Percentiles rank a stretch among this genome's conserved stretches.
Evolutionary conservation across 2,329 filamentous ascomycete genomes (phyloP).

Genomic region (Pseudogymnoascus sp.): DNA sequence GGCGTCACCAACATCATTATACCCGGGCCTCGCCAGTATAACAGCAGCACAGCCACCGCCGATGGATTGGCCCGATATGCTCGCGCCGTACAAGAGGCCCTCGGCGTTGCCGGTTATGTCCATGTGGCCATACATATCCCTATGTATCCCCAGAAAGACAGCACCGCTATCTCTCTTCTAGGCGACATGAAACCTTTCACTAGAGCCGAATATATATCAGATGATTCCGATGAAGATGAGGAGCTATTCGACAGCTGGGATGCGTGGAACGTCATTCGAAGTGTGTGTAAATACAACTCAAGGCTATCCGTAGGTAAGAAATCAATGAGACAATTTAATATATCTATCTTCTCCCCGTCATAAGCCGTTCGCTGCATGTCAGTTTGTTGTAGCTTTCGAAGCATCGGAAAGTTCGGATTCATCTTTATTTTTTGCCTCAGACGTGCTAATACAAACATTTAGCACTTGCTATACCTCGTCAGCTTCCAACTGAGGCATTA

Average conservation of each 20-base stretch:
- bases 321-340: conserved; percentile 24
- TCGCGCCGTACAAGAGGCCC: conserved; percentile 72
- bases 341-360: neutral
- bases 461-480: conserved; percentile 47
- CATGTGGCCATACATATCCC: conserved; percentile 75
- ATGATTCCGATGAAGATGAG: conserved; percentile 30
- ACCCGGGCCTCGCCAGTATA: conserved; percentile 64
- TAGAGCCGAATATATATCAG: conserved; percentile 20
- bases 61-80: conserved; percentile 67
- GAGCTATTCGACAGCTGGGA: conserved; percentile 80
- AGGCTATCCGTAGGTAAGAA: conserved; percentile 77
- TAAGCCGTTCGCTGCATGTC: neutral
- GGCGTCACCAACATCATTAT: conserved; percentile 79
- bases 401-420: neutral
- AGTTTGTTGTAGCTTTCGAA: neutral
- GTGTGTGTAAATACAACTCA: conserved; percentile 75
- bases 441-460: conserved; percentile 10
- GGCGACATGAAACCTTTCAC: conserved; percentile 27
- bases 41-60: conserved; percentile 42
- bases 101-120: conserved; percentile 67
- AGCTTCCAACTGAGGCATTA: conserved; percentile 52
- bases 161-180: conserved; percentile 31
- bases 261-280: conserved; percentile 82
- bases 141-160: conserved; percentile 68
- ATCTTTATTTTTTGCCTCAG: neutral